Evolutionary conservation across 2,329 filamentous ascomycete genomes (phyloP).

Genomic region (Fusarium sp.): DNA sequence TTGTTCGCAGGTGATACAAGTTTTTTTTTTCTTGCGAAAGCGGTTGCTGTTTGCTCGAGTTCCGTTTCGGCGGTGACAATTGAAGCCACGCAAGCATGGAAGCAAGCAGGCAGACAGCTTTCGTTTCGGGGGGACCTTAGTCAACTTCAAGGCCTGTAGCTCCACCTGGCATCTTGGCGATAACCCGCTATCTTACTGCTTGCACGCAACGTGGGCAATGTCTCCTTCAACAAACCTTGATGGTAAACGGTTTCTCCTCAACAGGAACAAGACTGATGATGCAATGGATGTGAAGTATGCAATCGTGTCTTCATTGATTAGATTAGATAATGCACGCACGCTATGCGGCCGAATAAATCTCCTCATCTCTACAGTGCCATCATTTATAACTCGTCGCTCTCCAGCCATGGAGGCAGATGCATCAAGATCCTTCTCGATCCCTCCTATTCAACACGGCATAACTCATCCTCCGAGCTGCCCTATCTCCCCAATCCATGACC

Average conservation of each 20-base stretch:
- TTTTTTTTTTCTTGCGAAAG: slow-evolving; percentile 2
- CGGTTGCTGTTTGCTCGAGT: slow-evolving; percentile 17
- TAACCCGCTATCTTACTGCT: neutral
- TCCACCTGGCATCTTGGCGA: slow-evolving; percentile 30
- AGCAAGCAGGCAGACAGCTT: neutral
- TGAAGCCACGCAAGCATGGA: slow-evolving; percentile 25
- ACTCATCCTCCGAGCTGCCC: slow-evolving; percentile 34
- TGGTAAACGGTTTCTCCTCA: neutral
- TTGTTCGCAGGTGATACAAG: slow-evolving; percentile 9
- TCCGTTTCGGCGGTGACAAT: neutral
- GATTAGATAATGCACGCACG: slow-evolving; percentile 17
- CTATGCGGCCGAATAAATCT: slow-evolving; percentile 17
- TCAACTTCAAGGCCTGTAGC: slow-evolving; percentile 16
- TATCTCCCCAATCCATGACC: slow-evolving; percentile 38
- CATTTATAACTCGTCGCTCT: neutral
- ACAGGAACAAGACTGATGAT: neutral
- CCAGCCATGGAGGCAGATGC: neutral
- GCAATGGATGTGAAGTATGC: neutral
- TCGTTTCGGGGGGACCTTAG: neutral
- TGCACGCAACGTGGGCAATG: neutral
- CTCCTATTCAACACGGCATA: slow-evolving; percentile 33
- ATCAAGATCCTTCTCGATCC: slow-evolving; percentile 11
- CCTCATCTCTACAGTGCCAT: neutral
- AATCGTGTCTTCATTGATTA: slow-evolving; percentile 28
- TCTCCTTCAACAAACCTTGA: neutral